Evolutionary conservation across 371 early-diverging fungal species (phyloP), one percentile per base, ranked within the genome.

Genomic region (Thermomucor indicae-seudaticae): DNA sequence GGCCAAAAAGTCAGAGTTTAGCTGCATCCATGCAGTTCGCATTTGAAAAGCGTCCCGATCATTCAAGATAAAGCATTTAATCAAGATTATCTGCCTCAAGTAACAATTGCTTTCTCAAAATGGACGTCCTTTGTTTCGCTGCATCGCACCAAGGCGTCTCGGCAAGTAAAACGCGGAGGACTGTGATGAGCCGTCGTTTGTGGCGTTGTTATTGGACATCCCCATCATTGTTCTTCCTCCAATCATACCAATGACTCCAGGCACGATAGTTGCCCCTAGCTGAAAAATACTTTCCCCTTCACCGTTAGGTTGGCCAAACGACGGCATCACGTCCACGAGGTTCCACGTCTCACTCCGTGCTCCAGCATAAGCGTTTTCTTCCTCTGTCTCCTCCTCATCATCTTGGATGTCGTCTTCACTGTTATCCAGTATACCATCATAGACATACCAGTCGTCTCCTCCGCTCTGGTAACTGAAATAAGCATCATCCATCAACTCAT

Each of bases 241-340:
- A 32, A 32, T 32, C 32, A 7, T 32, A 32, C 58, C 58, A n/a
- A 58, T 42, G 11, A 68, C 65, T 12, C 66, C 66, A 29, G 65
- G 65, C 57, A 70, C 57, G 27, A 70, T 52, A n/a, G 55, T 57
- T 3, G 71, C 64, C 0, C 64, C 67, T 2, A 62, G 35, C 43
- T 70, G 65, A 52, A 70, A 62, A 31, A 64, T 46, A 44, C 58
- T 60, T 17, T 70, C 71, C 8, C 58, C 56, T 29, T 61, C 58
- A 17, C 58, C 53, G 23, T 58, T 51, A 4, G 46, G 55, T 12
- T 56, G 39, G n/a, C 55, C 62, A 49, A 63, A 58, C 3, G 67
- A 66, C 16, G 74, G 70, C 44, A 70, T 63, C n/a, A 70, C 70
- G 43, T 74, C 75, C n/a, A 74, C 70, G 22, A 74, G 17, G 46